These are phyloP conservation scores for Rhynchosporium agropyri DNA, from an alignment of 2,329 filamentous ascomycete species.

Conservation along the genomic window DNA sequence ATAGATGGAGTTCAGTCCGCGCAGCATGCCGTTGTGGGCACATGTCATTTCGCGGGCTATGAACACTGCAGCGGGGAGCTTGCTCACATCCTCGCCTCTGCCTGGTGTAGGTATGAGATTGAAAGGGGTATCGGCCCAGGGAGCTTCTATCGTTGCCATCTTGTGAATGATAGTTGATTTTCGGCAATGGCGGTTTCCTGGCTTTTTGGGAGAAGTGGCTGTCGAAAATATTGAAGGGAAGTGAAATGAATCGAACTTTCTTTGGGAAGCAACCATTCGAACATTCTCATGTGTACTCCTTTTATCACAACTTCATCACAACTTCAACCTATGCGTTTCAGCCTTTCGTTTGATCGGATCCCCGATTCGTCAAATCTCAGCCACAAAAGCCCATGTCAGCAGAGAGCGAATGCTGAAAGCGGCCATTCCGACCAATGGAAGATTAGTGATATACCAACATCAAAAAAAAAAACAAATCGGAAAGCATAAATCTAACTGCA, in stretches of 20 bases:
- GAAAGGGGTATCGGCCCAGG: conserved; percentile 25
- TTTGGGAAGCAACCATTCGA: background rate
- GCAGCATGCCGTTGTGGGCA: conserved; percentile 45
- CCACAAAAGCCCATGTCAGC: conserved; percentile 4
- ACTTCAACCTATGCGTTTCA: too few species aligned
- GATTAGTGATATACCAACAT: background rate
- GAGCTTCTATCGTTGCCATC: conserved; percentile 1
- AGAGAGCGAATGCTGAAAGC: conserved; percentile 8
- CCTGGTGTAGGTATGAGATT: conserved; percentile 22
- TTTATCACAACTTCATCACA: background rate
- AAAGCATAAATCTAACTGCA: conserved; percentile 4
- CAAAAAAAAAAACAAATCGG: background rate
- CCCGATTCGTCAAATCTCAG: background rate
- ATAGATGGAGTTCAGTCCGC: conserved; percentile 44
- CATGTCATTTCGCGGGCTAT: conserved; percentile 43
- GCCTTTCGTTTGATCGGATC: background rate
- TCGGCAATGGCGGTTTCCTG: too few species aligned
- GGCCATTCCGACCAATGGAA: background rate
- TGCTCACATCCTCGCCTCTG: conserved; percentile 10
- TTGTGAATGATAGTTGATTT: background rate
- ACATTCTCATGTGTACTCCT: background rate
- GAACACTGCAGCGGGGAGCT: conserved; percentile 16
- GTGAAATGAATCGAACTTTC: background rate
- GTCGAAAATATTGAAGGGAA: background rate
- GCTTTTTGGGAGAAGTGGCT: background rate